These are phyloP conservation scores for Penicillium sp. DNA, from an alignment of 2,329 filamentous ascomycete genomes.

Conservation along the genomic window DNA sequence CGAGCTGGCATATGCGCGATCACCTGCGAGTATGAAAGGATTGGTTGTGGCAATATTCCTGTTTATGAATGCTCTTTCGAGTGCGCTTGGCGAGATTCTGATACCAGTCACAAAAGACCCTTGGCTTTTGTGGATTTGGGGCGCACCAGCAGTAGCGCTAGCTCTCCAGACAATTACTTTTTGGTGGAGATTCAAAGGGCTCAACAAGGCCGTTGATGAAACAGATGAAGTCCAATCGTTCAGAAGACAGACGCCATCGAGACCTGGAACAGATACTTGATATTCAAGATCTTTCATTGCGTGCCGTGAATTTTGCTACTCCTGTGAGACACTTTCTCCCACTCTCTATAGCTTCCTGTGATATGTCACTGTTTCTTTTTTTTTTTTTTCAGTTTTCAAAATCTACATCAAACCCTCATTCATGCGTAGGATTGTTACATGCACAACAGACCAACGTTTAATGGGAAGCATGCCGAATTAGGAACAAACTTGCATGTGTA, in stretches of 20 bases:
- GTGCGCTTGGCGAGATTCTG: conserved; percentile 45
- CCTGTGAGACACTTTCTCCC: no score
- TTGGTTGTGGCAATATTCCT: conserved; percentile 45
- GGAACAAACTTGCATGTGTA: no score
- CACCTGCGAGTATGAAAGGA: conserved; percentile 45
- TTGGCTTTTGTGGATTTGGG: conserved; percentile 51
- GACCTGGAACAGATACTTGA: background rate
- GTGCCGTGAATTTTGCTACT: no score
- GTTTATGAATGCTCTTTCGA: conserved; percentile 42
- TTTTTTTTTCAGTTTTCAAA: no score
- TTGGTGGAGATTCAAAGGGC: conserved; percentile 46
- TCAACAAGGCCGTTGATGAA: conserved; percentile 38
- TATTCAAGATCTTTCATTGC: no score
- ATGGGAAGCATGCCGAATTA: no score
- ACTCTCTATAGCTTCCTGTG: no score
- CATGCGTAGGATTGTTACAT: no score
- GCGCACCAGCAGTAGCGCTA: conserved; percentile 51
- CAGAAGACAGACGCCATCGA: background rate
- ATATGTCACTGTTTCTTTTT: no score
- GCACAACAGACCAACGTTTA: no score
- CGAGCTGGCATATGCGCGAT: conserved; percentile 46
- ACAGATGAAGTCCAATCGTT: no score
- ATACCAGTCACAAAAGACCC: conserved; percentile 49
- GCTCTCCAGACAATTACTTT: conserved; percentile 51
- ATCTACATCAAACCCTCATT: no score